Conservation (phyloP, 352 stramenopile species). For the Blastocystis sp. region DNA sequence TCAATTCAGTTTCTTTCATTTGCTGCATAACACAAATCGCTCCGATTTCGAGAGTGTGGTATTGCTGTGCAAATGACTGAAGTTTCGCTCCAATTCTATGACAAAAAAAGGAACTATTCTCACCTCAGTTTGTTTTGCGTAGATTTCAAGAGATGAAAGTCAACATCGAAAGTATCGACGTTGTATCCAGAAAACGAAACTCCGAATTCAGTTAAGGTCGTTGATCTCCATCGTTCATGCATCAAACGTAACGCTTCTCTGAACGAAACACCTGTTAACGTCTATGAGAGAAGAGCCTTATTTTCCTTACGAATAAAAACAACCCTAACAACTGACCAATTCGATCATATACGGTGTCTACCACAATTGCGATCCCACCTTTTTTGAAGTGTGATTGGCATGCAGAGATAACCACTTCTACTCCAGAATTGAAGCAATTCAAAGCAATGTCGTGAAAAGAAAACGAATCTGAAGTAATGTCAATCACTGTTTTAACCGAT, state of each 20-base stretch:
- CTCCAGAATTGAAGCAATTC: not conserved
- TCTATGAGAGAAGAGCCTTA: not conserved
- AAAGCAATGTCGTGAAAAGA: not conserved
- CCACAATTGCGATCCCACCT: not conserved
- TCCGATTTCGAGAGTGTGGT: not conserved
- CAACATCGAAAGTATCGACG: not conserved
- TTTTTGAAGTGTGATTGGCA: not conserved
- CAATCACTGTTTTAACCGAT: not conserved
- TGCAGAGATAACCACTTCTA: not conserved
- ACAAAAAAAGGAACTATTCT: not conserved
- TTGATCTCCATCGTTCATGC: not conserved
- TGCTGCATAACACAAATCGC: not conserved
- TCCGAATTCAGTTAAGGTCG: not conserved
- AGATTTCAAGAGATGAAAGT: not conserved
- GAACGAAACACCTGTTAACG: not conserved
- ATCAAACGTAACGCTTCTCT: not conserved
- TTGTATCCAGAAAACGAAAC: not conserved
- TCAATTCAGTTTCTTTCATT: not conserved
- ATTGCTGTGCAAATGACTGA: not conserved
- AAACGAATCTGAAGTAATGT: not conserved
- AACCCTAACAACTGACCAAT: not conserved
- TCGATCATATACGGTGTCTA: not conserved
- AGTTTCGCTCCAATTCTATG: not conserved
- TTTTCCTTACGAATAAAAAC: not conserved
- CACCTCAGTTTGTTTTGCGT: not conserved